Evolutionary conservation across 2,329 filamentous ascomycete species (phyloP).

Genomic region (Sporothrix mexicana): DNA sequence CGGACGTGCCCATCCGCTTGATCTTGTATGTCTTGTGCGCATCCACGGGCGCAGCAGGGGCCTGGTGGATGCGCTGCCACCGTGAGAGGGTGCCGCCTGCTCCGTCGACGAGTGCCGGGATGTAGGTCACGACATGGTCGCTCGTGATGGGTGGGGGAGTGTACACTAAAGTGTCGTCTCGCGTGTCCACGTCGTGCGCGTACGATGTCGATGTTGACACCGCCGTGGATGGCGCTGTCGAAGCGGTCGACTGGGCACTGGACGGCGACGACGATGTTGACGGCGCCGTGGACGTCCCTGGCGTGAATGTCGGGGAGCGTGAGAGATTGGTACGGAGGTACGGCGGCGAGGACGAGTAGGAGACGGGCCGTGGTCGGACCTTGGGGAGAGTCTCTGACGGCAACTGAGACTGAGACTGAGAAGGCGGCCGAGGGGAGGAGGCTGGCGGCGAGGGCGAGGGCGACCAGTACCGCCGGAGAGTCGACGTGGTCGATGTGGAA

Average conservation of each 20-base stretch:
- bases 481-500: slow-evolving; percentile 29
- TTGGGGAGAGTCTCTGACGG: too few relatives aligned
- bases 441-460: slow-evolving; percentile 30
- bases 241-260: background rate
- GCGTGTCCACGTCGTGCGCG: background rate
- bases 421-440: background rate
- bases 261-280: background rate
- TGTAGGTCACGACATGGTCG: slow-evolving; percentile 41
- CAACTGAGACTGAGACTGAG: background rate
- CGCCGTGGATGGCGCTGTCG: background rate
- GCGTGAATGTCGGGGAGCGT: slow-evolving; percentile 2
- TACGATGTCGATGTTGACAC: background rate
- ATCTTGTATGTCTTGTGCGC: slow-evolving; percentile 27
- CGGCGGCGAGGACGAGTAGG: slow-evolving; percentile 15
- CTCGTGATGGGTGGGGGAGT: slow-evolving; percentile 23
- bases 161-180: background rate
- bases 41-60: too few relatives aligned
- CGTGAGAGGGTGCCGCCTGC: slow-evolving; percentile 43
- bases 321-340: background rate
- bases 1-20: slow-evolving; percentile 32
- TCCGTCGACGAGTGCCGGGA: slow-evolving; percentile 47
- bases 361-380: background rate
- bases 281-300: background rate
- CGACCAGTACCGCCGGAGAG: slow-evolving; percentile 36
- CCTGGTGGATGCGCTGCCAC: slow-evolving; percentile 38